phyloP scores from a whole-genome alignment of 2,329 filamentous ascomycete species.

The Fusarium buharicum region DNA sequence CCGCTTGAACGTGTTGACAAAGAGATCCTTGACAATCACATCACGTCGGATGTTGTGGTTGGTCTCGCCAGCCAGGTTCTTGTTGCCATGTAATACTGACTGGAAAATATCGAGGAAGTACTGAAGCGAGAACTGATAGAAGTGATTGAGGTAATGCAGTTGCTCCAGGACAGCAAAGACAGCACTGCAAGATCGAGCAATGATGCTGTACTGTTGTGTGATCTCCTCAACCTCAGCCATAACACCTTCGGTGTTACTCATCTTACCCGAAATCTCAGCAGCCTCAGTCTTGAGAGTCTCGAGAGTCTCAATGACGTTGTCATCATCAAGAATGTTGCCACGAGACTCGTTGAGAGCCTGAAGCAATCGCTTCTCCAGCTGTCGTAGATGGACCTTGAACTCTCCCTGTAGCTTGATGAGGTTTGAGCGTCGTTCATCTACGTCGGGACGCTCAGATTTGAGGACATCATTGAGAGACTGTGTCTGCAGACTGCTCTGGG shows the following conservation, averaged over 20 bases:
- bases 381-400: slow-evolving; percentile 97
- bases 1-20: slow-evolving; percentile 89
- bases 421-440: slow-evolving; percentile 95
- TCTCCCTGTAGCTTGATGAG: slow-evolving; percentile 99
- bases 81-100: slow-evolving; percentile 84
- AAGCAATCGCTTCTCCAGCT: slow-evolving; percentile 91
- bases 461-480: slow-evolving; percentile 97
- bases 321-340: slow-evolving; percentile 97
- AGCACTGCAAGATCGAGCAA: slow-evolving; percentile 94
- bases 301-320: slow-evolving; percentile 96
- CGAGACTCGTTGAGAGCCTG: slow-evolving; percentile 97
- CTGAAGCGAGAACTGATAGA: slow-evolving; percentile 98
- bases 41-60: slow-evolving; percentile 85
- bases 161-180: slow-evolving; percentile 98
- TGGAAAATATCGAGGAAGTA: slow-evolving; percentile 99
- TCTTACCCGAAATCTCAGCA: slow-evolving; percentile 94
- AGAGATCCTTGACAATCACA: slow-evolving; percentile 90
- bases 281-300: slow-evolving; percentile 98
- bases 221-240: slow-evolving; percentile 98
- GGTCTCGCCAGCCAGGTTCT: slow-evolving; percentile 73
- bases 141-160: slow-evolving; percentile 97
- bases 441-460: slow-evolving; percentile 96
- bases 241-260: slow-evolving; percentile 94
- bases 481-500: slow-evolving; percentile 97
- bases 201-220: slow-evolving; percentile 91